These are phyloP conservation scores for Eucalyptus cloeziana DNA, from an alignment of 345 rosid genomes.

Conservation along the genomic window DNA sequence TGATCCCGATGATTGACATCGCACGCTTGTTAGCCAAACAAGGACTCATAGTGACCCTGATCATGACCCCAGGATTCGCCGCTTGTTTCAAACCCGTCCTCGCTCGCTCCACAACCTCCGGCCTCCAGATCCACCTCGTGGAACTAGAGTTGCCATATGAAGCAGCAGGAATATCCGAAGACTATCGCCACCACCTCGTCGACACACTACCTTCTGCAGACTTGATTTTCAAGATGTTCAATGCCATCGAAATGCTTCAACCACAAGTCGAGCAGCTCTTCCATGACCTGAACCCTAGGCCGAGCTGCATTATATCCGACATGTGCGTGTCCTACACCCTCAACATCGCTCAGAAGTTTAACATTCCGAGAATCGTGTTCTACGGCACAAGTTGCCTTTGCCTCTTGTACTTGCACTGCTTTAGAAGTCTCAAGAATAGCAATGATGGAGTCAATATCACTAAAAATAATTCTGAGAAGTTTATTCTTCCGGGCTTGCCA, in stretches of 20 bases:
- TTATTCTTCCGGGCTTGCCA: slow-evolving; percentile 24
- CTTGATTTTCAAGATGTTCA: slow-evolving; percentile 6
- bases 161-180: slow-evolving; percentile 20
- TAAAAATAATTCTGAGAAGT: slow-evolving; percentile 3
- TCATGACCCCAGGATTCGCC: slow-evolving; percentile 10
- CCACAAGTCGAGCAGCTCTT: slow-evolving; percentile 18
- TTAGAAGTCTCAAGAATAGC: background rate
- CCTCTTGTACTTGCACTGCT: slow-evolving; percentile 14
- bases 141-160: slow-evolving; percentile 13
- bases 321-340: slow-evolving; percentile 23
- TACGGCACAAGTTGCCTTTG: slow-evolving; percentile 40
- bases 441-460: background rate
- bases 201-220: slow-evolving; percentile 21
- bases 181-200: slow-evolving; percentile 13
- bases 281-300: slow-evolving; percentile 14
- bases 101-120: background rate
- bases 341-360: slow-evolving; percentile 14
- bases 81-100: slow-evolving; percentile 2
- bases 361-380: slow-evolving; percentile 39
- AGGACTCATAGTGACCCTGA: slow-evolving; percentile 14
- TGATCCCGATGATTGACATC: slow-evolving; percentile 34
- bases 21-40: slow-evolving; percentile 23
- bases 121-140: slow-evolving; percentile 6
- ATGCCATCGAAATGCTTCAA: slow-evolving; percentile 2
- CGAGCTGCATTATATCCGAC: slow-evolving; percentile 45